Percentiles rank a stretch among this genome's conserved stretches.
Conservation (phyloP, 768 basidiomycete species). For the Neoboletus brunneissimus region DNA sequence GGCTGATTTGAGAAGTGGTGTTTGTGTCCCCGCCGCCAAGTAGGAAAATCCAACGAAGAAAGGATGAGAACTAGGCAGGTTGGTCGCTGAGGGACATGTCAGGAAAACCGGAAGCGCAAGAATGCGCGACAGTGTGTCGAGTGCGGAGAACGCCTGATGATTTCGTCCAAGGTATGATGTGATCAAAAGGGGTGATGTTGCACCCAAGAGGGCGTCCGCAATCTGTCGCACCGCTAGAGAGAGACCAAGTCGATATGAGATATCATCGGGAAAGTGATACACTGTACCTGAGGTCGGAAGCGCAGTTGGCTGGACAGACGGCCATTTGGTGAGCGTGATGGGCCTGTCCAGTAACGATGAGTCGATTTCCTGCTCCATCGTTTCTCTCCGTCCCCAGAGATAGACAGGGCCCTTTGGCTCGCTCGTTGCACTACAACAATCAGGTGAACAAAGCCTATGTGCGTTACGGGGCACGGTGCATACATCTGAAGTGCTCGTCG, state of each 20-base stretch:
- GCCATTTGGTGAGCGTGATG: constrained; percentile 43
- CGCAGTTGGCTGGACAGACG: constrained; percentile 47
- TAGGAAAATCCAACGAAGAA: constrained; percentile 52
- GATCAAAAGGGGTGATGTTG: constrained; percentile 59
- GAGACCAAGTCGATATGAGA: background rate
- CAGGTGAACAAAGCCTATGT: background rate
- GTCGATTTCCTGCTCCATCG: constrained; percentile 62
- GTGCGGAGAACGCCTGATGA: constrained; percentile 41
- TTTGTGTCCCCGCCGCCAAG: constrained; percentile 44
- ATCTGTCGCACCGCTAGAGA: constrained; percentile 38
- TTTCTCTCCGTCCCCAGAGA: constrained; percentile 70
- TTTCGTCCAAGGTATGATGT: constrained; percentile 63
- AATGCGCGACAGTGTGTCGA: constrained; percentile 46
- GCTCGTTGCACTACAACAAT: constrained; percentile 52
- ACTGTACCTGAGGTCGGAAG: constrained; percentile 40
- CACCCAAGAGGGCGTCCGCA: constrained; percentile 45
- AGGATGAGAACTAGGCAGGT: constrained; percentile 56
- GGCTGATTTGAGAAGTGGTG: constrained; percentile 46
- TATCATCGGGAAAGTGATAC: background rate
- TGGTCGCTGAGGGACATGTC: constrained; percentile 49
- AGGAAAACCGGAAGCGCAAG: constrained; percentile 56
- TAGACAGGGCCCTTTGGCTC: constrained; percentile 74
- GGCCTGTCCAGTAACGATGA: constrained; percentile 32
- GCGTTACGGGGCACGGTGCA: constrained; percentile 5
- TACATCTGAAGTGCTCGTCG: constrained; percentile 65